A percentile compares a stretch with the other conserved stretches of the same genome.
phyloP scores from a whole-genome alignment of 306 rosid species.

The Vachellia collinsii region DNA sequence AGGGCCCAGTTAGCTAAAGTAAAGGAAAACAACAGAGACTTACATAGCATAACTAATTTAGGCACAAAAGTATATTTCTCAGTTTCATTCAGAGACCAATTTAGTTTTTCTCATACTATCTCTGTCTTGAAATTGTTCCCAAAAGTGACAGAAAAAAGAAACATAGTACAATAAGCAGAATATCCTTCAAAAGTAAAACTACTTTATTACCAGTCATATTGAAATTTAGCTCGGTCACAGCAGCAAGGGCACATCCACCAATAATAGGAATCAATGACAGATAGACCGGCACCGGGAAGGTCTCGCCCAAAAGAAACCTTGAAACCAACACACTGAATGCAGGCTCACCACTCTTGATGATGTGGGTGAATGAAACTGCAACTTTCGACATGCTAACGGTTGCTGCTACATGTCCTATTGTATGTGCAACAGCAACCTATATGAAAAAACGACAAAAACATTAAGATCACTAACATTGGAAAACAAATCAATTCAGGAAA shows the following conservation, averaged over 20 bases:
- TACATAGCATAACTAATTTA: not conserved
- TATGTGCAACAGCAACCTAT: constrained; percentile 97
- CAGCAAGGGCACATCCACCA: constrained; percentile 97
- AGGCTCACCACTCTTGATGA: constrained; percentile 99
- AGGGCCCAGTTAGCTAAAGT: constrained; percentile 3
- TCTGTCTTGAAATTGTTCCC: constrained; percentile 1
- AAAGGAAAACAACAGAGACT: not conserved
- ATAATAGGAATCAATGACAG: constrained; percentile 93
- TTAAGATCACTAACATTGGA: constrained; percentile 24
- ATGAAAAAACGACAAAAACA: constrained; percentile 19
- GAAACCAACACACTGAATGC: constrained; percentile 97
- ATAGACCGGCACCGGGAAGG: constrained; percentile 79
- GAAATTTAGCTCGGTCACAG: constrained; percentile 96
- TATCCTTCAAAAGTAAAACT: not conserved
- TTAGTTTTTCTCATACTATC: constrained; percentile 9
- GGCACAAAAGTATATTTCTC: not conserved
- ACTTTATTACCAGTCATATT: constrained; percentile 80
- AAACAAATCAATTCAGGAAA: not conserved
- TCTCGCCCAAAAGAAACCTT: constrained; percentile 83
- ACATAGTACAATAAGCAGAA: not conserved
- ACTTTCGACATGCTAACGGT: constrained; percentile 99
- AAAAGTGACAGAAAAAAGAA: not conserved
- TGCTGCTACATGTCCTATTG: constrained; percentile 98
- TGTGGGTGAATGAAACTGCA: constrained; percentile 97
- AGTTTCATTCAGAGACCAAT: constrained; percentile 3